Evolutionary conservation across 192 early-diverging fungal genomes (phyloP).

Genomic region (Podochytrium sp.): DNA sequence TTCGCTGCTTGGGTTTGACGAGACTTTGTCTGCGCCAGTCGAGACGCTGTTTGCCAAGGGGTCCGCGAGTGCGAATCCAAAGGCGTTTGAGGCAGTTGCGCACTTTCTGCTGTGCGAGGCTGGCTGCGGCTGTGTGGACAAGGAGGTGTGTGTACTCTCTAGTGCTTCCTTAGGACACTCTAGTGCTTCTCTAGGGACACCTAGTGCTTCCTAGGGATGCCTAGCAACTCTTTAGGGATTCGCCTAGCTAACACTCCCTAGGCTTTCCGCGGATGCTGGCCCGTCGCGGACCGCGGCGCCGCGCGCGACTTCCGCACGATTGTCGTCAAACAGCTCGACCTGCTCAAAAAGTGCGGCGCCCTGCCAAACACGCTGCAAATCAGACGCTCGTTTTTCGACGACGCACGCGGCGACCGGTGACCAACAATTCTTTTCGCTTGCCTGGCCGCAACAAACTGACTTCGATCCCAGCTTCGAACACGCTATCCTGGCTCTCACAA

Average conservation of each 20-base stretch:
- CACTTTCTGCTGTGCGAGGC: conserved; percentile 1
- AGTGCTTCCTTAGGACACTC: too few relatives aligned
- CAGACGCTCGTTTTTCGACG: conserved; percentile 38
- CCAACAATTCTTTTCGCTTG: background rate
- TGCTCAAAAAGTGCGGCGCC: conserved; percentile 40
- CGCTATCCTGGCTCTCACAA: conserved; percentile 38
- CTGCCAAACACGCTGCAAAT: conserved; percentile 32
- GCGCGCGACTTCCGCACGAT: conserved; percentile 38
- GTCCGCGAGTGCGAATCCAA: conserved; percentile 4
- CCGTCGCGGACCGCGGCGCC: conserved; percentile 34
- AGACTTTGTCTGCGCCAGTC: background rate
- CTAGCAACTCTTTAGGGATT: too few relatives aligned
- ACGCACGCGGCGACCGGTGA: conserved; percentile 43
- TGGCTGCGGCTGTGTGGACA: background rate
- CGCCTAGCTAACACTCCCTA: too few relatives aligned
- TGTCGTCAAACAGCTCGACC: conserved; percentile 36
- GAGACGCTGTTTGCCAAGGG: conserved; percentile 2
- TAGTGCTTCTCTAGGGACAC: too few relatives aligned
- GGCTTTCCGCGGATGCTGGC: conserved; percentile 18
- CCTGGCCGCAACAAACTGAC: background rate
- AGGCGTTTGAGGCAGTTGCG: conserved; percentile 14
- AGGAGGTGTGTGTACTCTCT: background rate
- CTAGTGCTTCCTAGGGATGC: too few relatives aligned
- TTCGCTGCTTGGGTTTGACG: background rate
- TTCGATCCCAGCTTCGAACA: conserved; percentile 34